A percentile compares a stretch with the other conserved stretches of the same genome.
These are phyloP conservation scores for Sporisorium iseilematis-ciliati DNA, from an alignment of 1,284 basidiomycete species.

Conservation along the genomic window DNA sequence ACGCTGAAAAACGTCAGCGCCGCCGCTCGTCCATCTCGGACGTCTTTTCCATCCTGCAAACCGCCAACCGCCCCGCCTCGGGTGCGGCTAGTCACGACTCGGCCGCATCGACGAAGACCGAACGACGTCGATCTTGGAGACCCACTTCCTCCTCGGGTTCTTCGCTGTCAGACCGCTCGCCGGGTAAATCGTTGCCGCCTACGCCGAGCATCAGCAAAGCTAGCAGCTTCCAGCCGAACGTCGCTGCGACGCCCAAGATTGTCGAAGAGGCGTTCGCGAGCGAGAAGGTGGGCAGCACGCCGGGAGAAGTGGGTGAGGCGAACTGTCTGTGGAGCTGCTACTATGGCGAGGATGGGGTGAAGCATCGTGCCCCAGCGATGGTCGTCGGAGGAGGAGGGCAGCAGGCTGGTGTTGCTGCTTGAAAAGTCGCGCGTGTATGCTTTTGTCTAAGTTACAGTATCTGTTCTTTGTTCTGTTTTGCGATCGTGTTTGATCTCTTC, in stretches of 20 bases:
- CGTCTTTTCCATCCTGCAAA: slow-evolving; percentile 32
- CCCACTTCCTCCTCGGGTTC: slow-evolving; percentile 15
- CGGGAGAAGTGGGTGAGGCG: neutral
- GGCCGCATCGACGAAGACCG: slow-evolving; percentile 5
- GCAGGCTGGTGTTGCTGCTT: slow-evolving; percentile 7
- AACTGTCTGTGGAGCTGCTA: slow-evolving; percentile 46
- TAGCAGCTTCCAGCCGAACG: slow-evolving; percentile 18
- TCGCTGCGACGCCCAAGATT: slow-evolving; percentile 35
- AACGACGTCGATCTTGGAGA: slow-evolving; percentile 35
- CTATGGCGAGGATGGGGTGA: slow-evolving; percentile 28
- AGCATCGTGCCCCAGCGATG: neutral
- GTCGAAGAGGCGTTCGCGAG: slow-evolving; percentile 24
- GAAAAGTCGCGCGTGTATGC: neutral
- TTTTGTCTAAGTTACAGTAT: neutral
- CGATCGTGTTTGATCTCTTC: neutral
- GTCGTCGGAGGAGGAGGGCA: too few relatives aligned
- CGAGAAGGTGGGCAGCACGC: neutral
- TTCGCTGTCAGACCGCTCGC: neutral
- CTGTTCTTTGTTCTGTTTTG: neutral
- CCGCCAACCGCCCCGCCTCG: slow-evolving; percentile 7
- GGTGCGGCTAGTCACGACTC: neutral
- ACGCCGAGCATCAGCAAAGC: slow-evolving; percentile 8
- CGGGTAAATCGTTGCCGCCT: slow-evolving; percentile 8
- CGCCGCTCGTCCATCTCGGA: slow-evolving; percentile 32
- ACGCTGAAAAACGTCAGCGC: slow-evolving; percentile 7